Base-by-base conservation (phyloP, 2,329 filamentous ascomycete genomes). In the Ophiostoma perfectum region DNA sequence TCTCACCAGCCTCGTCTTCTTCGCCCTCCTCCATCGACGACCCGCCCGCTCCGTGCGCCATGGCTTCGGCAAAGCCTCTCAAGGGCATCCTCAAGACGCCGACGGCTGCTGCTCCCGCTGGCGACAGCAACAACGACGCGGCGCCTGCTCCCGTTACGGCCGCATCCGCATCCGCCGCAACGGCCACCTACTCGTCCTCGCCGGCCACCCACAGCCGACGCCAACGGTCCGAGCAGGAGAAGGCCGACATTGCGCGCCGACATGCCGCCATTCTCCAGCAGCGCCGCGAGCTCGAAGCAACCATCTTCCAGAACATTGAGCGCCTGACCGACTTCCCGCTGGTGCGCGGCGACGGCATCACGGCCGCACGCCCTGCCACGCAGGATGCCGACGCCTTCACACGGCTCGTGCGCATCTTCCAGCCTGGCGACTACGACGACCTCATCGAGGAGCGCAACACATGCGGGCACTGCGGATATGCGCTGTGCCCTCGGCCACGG, bases 391-490 rank as follows among this genome's bases (percentile, higher is more conserved):
- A 79, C 52, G 80, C 80, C 67, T 93, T 98, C 79, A 88, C 88
- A 73, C 75, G 81, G 3, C 84, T 86, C 47, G 80, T 98, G 38
- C 80, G 84, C 9, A 82, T 87, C 60, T 98, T 97, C 78, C 91
- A 94, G 76, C 92, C 93, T 0, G 84, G 85, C 67, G 94, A 99
- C 80, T 96, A 96, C 80, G 92, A 97, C 75, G 90, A 91, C 72
- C 81, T 98, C 65, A 88, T 97, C 70, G 85, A 90, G 72, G 95
- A 99, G 81, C 90, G 95, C 74, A 96, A 96, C 77, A 90, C 92
- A 72, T 89, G 91, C 73, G 86, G 84, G 60, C 83, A 86, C 27
- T 99, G 95, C 79, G 95, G 93, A 1, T 98, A 97, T 76, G 82
- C 86, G 0, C 83, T 98, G 41, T 99, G 95, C 77, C 79, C 86